Evolutionary conservation across 2,329 filamentous ascomycete genomes (phyloP).

Genomic region (Calonectria honghensis): DNA sequence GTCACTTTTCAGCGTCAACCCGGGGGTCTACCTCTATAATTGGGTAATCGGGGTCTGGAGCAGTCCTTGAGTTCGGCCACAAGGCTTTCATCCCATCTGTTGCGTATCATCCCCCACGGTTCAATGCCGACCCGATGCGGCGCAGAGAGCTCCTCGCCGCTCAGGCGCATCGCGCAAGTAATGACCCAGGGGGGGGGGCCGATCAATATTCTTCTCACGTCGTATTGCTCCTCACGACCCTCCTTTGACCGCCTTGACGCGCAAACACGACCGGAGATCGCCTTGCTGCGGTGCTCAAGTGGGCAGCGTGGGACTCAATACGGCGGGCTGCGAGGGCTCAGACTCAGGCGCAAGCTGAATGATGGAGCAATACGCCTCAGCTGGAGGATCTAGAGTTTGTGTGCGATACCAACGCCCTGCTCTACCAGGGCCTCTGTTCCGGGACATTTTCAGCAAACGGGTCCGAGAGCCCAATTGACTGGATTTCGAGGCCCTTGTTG

Average conservation of each 20-base stretch:
- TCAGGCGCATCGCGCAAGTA: constrained; percentile 32
- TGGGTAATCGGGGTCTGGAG: constrained; percentile 17
- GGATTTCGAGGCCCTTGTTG: constrained; percentile 19
- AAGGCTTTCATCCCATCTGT: constrained; percentile 31
- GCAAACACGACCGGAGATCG: constrained; percentile 34
- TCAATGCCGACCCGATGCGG: constrained; percentile 28
- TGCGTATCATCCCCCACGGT: constrained; percentile 34
- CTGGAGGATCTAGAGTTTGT: constrained; percentile 36
- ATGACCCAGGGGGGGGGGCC: constrained; percentile 19
- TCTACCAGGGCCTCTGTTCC: constrained; percentile 37
- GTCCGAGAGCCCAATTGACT: constrained; percentile 21
- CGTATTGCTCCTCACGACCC: constrained; percentile 27
- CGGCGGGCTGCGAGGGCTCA: constrained; percentile 35
- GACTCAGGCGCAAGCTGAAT: constrained; percentile 38
- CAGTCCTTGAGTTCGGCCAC: constrained; percentile 38
- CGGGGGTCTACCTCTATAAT: constrained; percentile 7
- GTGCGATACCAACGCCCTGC: constrained; percentile 35
- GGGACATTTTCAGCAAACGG: constrained; percentile 36
- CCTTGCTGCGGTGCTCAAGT: constrained; percentile 33
- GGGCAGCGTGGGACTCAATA: constrained; percentile 35
- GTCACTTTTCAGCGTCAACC: constrained; percentile 31
- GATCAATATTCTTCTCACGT: constrained; percentile 26
- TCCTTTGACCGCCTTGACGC: constrained; percentile 36
- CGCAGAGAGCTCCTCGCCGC: constrained; percentile 48
- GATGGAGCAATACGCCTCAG: constrained; percentile 33